Base-by-base conservation (phyloP, 1,284 basidiomycete genomes). In the Boletus semigastroideus region DNA sequence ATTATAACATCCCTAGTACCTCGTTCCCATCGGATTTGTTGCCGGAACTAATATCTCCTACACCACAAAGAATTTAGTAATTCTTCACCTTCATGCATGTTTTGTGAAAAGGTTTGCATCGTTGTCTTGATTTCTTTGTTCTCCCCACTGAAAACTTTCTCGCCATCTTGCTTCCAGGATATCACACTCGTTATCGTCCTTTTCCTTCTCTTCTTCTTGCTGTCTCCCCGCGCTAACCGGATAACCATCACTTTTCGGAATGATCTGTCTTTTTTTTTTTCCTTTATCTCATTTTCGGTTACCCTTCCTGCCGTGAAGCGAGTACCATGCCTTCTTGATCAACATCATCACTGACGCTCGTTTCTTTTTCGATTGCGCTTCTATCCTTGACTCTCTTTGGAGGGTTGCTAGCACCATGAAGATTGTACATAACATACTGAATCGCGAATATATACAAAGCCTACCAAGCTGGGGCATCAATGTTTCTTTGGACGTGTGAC, bases 21-120 rank as follows among this genome's bases (percentile, higher is more conserved):
- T 33, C 44, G 49, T 45, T 42, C 58, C 44, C 30, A 36, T 48
- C 42, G 42, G 42, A 60, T 31, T 46, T 37, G 51, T 63, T 45
- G 51, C 57, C 49, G 60, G 64, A 58, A 42, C 51, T 67, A 65
- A 65, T 50, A 42, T 36, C 42, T 39, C 47, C 34, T 63, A 64
- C 17, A 22, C 42, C 57, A 64, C 53, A 48, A 44, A 48, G 44
- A 45, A 53, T 42, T 44, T 49, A 54, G 20, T 66, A 60, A 64
- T 66, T 36, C 28, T 36, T 56, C 51, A 4, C 40, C 19, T 38
- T 27, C 31, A 42, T 46, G 30, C 48, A n/a, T 38, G 42, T 49
- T 40, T 41, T 27, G n/a, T 44, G 40, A 14, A 10, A 43, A 59
- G 55, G 63, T 56, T 49, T 33, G 45, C 42, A 28, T 33, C 9